Conservation (phyloP, 75 land plant genomes). For the Picea glauca region DNA sequence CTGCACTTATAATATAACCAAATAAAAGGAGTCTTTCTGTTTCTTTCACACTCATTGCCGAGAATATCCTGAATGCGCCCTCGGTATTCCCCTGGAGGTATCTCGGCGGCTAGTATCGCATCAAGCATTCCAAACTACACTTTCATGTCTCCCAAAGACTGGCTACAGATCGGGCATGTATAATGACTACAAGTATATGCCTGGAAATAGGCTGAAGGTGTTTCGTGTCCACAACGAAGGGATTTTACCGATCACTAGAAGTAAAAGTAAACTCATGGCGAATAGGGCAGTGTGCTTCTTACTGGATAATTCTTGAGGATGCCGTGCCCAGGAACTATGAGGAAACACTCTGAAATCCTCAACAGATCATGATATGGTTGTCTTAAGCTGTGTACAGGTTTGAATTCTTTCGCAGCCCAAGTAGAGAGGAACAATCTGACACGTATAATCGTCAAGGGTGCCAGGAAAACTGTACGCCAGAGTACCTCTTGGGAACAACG, state of each 20-base stretch:
- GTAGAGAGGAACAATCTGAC: too few species aligned
- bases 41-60: slow-evolving; percentile 74
- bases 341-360: too few species aligned
- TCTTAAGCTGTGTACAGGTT: too few species aligned
- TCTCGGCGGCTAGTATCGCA: slow-evolving; percentile 64
- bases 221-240: slow-evolving; percentile 74
- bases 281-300: slow-evolving; percentile 68
- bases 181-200: slow-evolving; percentile 71
- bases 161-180: slow-evolving; percentile 79
- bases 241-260: slow-evolving; percentile 62
- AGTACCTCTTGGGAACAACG: too few species aligned
- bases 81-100: slow-evolving; percentile 62
- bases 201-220: slow-evolving; percentile 80
- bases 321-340: too few species aligned
- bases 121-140: slow-evolving; percentile 82
- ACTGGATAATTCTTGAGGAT: too few species aligned
- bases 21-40: slow-evolving; percentile 55
- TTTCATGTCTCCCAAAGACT: slow-evolving; percentile 81
- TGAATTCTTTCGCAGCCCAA: too few species aligned
- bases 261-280: slow-evolving; percentile 72
- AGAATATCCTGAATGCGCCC: slow-evolving; percentile 57
- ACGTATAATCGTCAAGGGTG: too few species aligned
- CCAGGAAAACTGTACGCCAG: too few species aligned
- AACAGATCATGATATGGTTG: too few species aligned
- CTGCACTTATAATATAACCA: slow-evolving; percentile 76